Evolutionary conservation across 2,329 filamentous ascomycete species (phyloP), one percentile per base, ranked within the genome.

Genomic region (Knufia petricola): DNA sequence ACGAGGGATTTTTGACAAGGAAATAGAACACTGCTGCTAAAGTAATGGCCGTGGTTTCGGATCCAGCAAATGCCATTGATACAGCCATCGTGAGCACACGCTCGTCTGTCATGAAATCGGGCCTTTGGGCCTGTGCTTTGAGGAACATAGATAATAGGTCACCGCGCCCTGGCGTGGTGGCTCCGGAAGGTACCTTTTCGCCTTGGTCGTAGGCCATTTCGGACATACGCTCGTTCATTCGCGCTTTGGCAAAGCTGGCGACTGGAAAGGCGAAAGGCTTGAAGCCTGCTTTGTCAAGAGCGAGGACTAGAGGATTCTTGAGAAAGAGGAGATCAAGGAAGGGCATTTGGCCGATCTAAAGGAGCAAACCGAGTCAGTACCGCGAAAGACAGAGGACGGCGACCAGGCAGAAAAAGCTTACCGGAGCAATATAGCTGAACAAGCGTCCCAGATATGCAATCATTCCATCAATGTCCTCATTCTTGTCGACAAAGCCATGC

Each of bases 31-130:
- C 76, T 7, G 81, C 75, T 7, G 77, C 76, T 0, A 89, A 72
- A 3, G 76, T 79, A 60, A 89, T 89, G 32, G 83, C 85, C 0
- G 85, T 90, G 0, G 85, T 90, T 64, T 92, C 86, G 1, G 78
- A 83, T 2, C 85, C 85, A 0, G 86, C 86, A 84, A 77, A 53
- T 13, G 52, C 52, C 55, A 58, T 58, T 12, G 50, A 53, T 13
- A 56, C 50, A 2, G 55, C 54, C 57, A 58, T 58, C 32, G 57
- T 56, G 12, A 65, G 49, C 17, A 65, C 64, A 1, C 58, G 59
- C 19, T 54, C 28, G 39, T 57, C 55, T 3, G 58, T 56, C 19
- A 65, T 59, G 24, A 66, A 59, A 34, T 64, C 62, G 1, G 55
- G 57, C 23, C 53, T 52, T 20, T 56, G 50, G 12, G 40, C 50